Conservation (phyloP, 306 rosid genomes). For the Cucumis hystrix region DNA sequence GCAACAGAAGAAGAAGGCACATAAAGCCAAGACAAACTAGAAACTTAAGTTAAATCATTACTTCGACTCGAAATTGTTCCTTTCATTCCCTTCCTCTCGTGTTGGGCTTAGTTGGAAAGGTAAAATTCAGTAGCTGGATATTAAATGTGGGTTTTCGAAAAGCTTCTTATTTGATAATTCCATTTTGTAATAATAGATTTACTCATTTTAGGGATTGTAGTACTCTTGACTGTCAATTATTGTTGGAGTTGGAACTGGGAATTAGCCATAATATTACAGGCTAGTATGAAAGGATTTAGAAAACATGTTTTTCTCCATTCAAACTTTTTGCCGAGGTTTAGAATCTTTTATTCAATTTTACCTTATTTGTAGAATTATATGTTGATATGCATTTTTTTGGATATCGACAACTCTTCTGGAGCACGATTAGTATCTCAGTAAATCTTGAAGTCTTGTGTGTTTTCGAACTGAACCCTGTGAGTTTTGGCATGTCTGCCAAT, state of each 20-base stretch:
- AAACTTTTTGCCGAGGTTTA: neutral
- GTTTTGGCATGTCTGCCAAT: neutral
- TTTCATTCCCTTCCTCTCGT: neutral
- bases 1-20: constrained; percentile 55
- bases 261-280: neutral
- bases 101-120: neutral
- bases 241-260: neutral
- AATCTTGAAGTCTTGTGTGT: neutral
- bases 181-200: constrained; percentile 1
- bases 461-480: neutral
- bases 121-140: neutral
- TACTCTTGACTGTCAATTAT: neutral
- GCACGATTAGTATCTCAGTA: neutral
- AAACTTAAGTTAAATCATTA: neutral
- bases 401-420: neutral
- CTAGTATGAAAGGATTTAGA: neutral
- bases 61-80: neutral
- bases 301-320: neutral
- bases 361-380: neutral
- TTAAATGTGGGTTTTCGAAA: neutral
- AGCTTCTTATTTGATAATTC: neutral
- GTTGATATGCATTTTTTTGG: neutral
- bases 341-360: neutral
- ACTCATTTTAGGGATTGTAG: neutral
- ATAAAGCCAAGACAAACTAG: constrained; percentile 52